phyloP scores from a whole-genome alignment of 352 stramenopile species.

The Pseudoperonospora humuli region DNA sequence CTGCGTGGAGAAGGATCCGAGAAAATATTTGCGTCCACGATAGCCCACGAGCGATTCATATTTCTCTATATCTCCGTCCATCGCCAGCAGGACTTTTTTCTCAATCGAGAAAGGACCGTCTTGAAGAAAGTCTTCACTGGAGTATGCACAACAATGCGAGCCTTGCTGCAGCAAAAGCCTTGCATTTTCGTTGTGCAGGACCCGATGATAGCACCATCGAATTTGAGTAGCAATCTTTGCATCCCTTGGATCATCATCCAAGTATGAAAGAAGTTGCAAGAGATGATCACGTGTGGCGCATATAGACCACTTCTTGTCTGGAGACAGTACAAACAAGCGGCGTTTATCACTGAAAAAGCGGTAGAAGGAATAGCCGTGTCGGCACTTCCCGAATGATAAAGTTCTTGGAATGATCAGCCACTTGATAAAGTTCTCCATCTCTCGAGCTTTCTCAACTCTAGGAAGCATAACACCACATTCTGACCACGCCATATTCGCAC shows the following conservation, averaged over 20 bases:
- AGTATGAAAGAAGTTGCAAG: constrained; percentile 36
- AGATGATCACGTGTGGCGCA: constrained; percentile 25
- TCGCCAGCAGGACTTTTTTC: constrained; percentile 30
- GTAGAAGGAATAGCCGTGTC: constrained; percentile 45
- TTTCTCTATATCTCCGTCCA: constrained; percentile 42
- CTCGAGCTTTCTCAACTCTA: constrained; percentile 36
- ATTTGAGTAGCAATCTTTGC: constrained; percentile 30
- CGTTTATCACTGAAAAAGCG: constrained; percentile 52
- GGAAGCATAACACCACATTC: constrained; percentile 44
- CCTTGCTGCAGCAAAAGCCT: constrained; percentile 11
- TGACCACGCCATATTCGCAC: constrained; percentile 54
- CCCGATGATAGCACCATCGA: constrained; percentile 30
- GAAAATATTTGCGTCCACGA: constrained; percentile 35
- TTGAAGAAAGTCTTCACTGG: constrained; percentile 23
- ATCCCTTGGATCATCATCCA: constrained; percentile 35
- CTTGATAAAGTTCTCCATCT: constrained; percentile 59
- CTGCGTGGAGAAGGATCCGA: constrained; percentile 42
- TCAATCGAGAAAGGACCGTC: constrained; percentile 41
- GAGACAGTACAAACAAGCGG: constrained; percentile 45
- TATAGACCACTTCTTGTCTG: constrained; percentile 41
- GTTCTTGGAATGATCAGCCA: constrained; percentile 54
- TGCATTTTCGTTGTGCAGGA: constrained; percentile 25
- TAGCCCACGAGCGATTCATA: constrained; percentile 40
- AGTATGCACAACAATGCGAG: constrained; percentile 29
- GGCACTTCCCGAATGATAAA: constrained; percentile 47